Conservation (phyloP, 352 stramenopile species). For the Pythium plurisporium region DNA sequence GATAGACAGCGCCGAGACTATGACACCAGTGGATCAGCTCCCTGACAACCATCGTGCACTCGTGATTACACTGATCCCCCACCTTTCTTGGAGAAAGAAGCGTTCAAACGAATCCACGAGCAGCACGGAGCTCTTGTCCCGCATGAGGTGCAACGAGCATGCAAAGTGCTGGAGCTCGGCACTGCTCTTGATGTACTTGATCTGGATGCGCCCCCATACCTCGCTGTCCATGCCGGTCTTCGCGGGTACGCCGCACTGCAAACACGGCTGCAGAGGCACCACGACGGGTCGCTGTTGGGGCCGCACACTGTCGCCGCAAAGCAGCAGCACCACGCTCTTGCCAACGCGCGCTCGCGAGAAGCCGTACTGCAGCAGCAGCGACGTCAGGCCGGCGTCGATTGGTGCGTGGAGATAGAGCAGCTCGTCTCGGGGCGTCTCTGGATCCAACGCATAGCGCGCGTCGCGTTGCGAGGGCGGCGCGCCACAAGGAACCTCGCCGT, state of each 20-base stretch:
- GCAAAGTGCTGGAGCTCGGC: slow-evolving; percentile 56
- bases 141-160: slow-evolving; percentile 52
- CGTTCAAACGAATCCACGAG: slow-evolving; percentile 53
- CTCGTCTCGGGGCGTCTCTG: slow-evolving; percentile 11
- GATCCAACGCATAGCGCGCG: not conserved
- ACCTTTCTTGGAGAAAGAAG: slow-evolving; percentile 46
- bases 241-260: slow-evolving; percentile 32
- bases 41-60: not conserved
- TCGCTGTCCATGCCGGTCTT: slow-evolving; percentile 44
- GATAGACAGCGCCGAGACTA: slow-evolving; percentile 44
- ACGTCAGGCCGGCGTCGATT: slow-evolving; percentile 40
- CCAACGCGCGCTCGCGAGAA: slow-evolving; percentile 45
- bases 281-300: slow-evolving; percentile 21
- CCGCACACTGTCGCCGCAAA: slow-evolving; percentile 32
- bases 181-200: slow-evolving; percentile 55
- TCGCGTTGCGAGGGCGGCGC: slow-evolving; percentile 1
- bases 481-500: slow-evolving; percentile 30
- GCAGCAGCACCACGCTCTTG: slow-evolving; percentile 44
- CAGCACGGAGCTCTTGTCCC: slow-evolving; percentile 41
- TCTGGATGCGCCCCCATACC: slow-evolving; percentile 48
- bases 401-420: slow-evolving; percentile 48
- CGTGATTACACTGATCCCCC: no score
- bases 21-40: not conserved
- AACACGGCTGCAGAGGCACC: slow-evolving; percentile 41
- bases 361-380: slow-evolving; percentile 57